Evolutionary conservation across 2,329 filamentous ascomycete genomes (phyloP).

Genomic region (Parafenestella ontariensis): DNA sequence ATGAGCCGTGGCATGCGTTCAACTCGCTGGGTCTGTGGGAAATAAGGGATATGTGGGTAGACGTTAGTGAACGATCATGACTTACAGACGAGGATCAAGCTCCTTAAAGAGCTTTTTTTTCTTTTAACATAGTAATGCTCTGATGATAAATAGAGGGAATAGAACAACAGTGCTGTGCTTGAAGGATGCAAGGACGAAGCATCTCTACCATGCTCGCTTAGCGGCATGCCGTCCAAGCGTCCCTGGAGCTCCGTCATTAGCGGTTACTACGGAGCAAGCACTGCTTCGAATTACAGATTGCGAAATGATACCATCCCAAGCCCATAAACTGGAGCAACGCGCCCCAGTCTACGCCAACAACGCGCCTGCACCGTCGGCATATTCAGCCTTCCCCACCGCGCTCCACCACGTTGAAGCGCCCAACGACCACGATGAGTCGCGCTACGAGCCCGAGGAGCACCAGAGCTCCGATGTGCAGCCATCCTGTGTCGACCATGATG

Average conservation of each 20-base stretch:
- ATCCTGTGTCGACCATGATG: slow-evolving; percentile 15
- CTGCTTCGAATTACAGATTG: background rate
- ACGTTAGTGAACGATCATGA: slow-evolving; percentile 24
- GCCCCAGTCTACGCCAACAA: slow-evolving; percentile 3
- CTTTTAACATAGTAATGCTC: background rate
- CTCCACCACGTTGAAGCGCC: slow-evolving; percentile 24
- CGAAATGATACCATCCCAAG: background rate
- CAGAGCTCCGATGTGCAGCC: slow-evolving; percentile 4
- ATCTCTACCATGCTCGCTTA: background rate
- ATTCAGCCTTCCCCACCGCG: slow-evolving; percentile 24
- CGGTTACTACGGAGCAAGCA: background rate
- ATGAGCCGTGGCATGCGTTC: slow-evolving; percentile 38
- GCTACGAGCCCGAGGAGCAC: slow-evolving; percentile 19
- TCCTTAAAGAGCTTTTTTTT: background rate
- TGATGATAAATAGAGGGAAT: background rate
- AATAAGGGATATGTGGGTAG: slow-evolving; percentile 42
- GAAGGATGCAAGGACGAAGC: background rate
- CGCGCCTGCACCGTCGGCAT: slow-evolving; percentile 14
- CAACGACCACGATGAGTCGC: slow-evolving; percentile 16
- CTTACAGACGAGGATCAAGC: slow-evolving; percentile 5
- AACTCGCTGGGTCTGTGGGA: slow-evolving; percentile 39
- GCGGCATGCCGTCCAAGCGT: background rate
- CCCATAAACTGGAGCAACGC: slow-evolving; percentile 5
- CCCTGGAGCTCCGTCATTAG: background rate
- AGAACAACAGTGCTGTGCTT: background rate